Base-by-base conservation (phyloP, 345 rosid genomes). In the Erysimum cheiranthoides region DNA sequence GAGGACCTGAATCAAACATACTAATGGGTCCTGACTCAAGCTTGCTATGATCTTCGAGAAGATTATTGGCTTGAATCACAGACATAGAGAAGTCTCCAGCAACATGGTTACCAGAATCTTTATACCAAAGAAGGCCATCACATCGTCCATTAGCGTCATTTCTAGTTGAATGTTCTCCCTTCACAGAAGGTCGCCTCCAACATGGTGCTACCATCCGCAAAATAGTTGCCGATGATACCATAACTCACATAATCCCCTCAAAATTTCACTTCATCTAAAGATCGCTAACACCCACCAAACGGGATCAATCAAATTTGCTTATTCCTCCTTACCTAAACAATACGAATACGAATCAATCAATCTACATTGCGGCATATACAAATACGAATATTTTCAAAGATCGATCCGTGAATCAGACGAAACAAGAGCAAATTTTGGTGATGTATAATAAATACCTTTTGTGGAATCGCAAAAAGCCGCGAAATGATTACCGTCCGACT, bases 191-290 rank as follows among this genome's bases (percentile, higher is more conserved):
- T 53, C 80, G 54, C 77, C 76, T 93, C 98, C 97, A 96, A 82
- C 99, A 96, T 38, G 91, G 87, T 25, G 93, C 80, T 70, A 96
- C 87, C 78, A 93, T 76, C 69, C 85, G 81, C 87, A 89, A 81
- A 49, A 91, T 70, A 56, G 93, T 64, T 47, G 78, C 75, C 3
- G 97, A 79, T 75, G 97, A 79, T 77, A 93, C 92, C 99, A 93
- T 93, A 73, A 79, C 89, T 92, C 77, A 90, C 93, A 90, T 88
- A 82, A 56, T 39, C 72, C 75, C 80, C 82, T 86, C 82, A 75
- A 77, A 84, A 82, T 84, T 64, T 86, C 78, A 89, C 91, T 86
- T 85, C 72, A 76, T 74, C 66, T 69, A 71, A 46, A 61, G 61
- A 42, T 31, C 57, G 74, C 69, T 71, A 71, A 57, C 53, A 80